phyloP scores from a whole-genome alignment of 2,329 filamentous ascomycete genomes.

The Thielaviopsis musarum region DNA sequence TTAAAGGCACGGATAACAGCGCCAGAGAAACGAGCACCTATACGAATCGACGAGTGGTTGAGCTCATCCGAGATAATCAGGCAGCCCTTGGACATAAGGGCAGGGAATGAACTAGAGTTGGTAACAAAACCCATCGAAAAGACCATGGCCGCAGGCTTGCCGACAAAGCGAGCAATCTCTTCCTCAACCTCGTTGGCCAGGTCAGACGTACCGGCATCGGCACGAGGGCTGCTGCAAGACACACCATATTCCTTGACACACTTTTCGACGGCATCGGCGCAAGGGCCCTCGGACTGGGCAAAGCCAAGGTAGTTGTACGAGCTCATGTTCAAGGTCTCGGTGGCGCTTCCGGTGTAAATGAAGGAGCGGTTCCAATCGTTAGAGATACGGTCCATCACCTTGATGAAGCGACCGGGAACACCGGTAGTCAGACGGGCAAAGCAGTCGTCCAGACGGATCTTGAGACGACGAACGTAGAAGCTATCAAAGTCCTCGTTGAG shows the following conservation, averaged over 20 bases:
- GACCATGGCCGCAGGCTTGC: constrained; percentile 86
- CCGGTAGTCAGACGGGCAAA: constrained; percentile 86
- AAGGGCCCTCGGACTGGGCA: constrained; percentile 91
- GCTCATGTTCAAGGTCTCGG: constrained; percentile 94
- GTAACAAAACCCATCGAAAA: constrained; percentile 99
- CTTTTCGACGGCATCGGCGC: constrained; percentile 82
- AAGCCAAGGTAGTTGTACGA: constrained; percentile 99
- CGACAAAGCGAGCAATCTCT: constrained; percentile 77
- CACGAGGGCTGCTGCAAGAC: constrained; percentile 62
- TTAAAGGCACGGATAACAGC: constrained; percentile 94
- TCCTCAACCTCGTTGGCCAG: constrained; percentile 79
- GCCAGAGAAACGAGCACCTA: constrained; percentile 82
- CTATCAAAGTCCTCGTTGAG: constrained; percentile 98
- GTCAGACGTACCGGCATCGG: constrained; percentile 74
- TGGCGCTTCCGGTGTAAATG: constrained; percentile 73
- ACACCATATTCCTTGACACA: constrained; percentile 73
- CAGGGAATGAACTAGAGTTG: constrained; percentile 83
- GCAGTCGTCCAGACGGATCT: constrained; percentile 91
- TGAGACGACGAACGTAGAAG: constrained; percentile 86
- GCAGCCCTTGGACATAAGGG: constrained; percentile 80
- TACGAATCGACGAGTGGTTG: constrained; percentile 94
- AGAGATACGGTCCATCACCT: constrained; percentile 75
- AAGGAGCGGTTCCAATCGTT: constrained; percentile 86
- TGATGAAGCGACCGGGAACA: constrained; percentile 87
- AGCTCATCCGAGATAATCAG: constrained; percentile 93